phyloP scores from a whole-genome alignment of 371 early-diverging fungal genomes.

The Capillidium heterosporum region DNA sequence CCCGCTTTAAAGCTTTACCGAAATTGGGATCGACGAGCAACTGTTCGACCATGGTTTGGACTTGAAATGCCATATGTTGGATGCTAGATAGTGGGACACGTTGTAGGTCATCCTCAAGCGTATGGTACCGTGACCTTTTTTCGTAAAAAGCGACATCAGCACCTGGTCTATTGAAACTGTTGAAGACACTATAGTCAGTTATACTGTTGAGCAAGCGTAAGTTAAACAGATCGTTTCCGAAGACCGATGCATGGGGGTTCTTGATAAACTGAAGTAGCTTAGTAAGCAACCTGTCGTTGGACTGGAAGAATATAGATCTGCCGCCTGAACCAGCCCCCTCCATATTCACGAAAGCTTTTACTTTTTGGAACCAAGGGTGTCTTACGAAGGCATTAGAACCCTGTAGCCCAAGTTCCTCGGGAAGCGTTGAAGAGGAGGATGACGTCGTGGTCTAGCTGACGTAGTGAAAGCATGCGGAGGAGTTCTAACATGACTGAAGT shows the following conservation, averaged over 20 bases:
- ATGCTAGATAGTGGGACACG: background rate
- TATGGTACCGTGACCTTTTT: slow-evolving; percentile 52
- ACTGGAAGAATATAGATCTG: slow-evolving; percentile 43
- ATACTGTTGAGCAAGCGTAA: slow-evolving; percentile 41
- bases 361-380: slow-evolving; percentile 59
- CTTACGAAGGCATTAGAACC: slow-evolving; percentile 52
- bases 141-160: too few species aligned
- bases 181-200: slow-evolving; percentile 48
- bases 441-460: slow-evolving; percentile 31
- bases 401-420: slow-evolving; percentile 61
- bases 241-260: slow-evolving; percentile 23
- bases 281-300: slow-evolving; percentile 27
- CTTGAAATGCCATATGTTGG: background rate
- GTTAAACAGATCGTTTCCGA: slow-evolving; percentile 51
- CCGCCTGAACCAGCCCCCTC: slow-evolving; percentile 69
- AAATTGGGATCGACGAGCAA: background rate
- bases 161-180: slow-evolving; percentile 43
- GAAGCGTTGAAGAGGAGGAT: slow-evolving; percentile 74
- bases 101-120: slow-evolving; percentile 32
- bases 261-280: slow-evolving; percentile 20
- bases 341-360: slow-evolving; percentile 63
- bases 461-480: slow-evolving; percentile 7
- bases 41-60: background rate
- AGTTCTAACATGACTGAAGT: slow-evolving; percentile 45
- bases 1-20: background rate